Conservation (phyloP, 2,329 filamentous ascomycete species). For the Colletotrichum filicis region DNA sequence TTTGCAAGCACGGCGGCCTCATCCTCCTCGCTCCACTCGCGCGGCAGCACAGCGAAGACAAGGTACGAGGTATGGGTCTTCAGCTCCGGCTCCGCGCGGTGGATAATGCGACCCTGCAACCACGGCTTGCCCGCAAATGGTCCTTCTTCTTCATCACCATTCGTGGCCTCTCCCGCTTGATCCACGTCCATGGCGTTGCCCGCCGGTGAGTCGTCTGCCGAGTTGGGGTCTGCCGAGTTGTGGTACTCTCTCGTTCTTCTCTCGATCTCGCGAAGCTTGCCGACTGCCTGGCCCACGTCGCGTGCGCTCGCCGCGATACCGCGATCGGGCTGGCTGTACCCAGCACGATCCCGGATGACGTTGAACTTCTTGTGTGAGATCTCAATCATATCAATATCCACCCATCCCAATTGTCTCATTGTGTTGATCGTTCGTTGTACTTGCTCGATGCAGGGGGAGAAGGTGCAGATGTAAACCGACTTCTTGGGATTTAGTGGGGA, state of each 20-base stretch:
- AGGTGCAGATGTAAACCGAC: constrained; percentile 86
- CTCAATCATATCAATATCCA: constrained; percentile 94
- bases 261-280: constrained; percentile 79
- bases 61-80: constrained; percentile 99
- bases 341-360: constrained; percentile 83
- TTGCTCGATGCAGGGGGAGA: constrained; percentile 97
- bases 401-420: constrained; percentile 86
- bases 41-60: constrained; percentile 90
- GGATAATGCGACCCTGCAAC: constrained; percentile 81
- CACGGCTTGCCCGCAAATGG: constrained; percentile 62
- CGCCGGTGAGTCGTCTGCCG: constrained; percentile 41
- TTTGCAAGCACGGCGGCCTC: constrained; percentile 74
- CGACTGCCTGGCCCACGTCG: constrained; percentile 83
- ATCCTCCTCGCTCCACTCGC: constrained; percentile 85
- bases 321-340: constrained; percentile 74
- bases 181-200: constrained; percentile 56
- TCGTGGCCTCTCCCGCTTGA: constrained; percentile 43
- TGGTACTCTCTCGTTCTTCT: constrained; percentile 75
- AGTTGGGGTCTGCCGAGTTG: constrained; percentile 42
- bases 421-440: constrained; percentile 86
- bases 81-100: constrained; percentile 86
- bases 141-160: constrained; percentile 39
- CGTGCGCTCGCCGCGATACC: constrained; percentile 77
- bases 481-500: constrained; percentile 78
- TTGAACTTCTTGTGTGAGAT: constrained; percentile 83